Conservation (phyloP, 768 basidiomycete genomes). For the Mycena rebaudengoi region DNA sequence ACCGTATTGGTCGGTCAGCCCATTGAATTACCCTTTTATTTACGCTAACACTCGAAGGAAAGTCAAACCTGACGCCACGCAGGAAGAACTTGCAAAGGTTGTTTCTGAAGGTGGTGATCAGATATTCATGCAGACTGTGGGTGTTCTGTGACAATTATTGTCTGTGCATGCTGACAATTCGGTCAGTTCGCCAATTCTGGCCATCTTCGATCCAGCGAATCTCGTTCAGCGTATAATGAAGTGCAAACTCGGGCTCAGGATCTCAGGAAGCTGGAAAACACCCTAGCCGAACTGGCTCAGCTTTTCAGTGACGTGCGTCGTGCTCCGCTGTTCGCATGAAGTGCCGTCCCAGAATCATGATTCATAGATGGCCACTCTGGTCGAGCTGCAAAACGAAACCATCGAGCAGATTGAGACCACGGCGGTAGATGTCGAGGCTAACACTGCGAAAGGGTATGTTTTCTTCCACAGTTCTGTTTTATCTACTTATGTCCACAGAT, state of each 20-base stretch:
- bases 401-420: constrained; percentile 70
- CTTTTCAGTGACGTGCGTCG: constrained; percentile 80
- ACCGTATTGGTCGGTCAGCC: constrained; percentile 70
- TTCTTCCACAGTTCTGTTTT: background rate
- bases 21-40: background rate
- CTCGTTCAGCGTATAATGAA: constrained; percentile 83
- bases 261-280: constrained; percentile 84
- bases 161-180: background rate
- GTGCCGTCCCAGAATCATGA: background rate
- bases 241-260: constrained; percentile 91
- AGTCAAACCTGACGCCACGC: constrained; percentile 90
- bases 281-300: constrained; percentile 85
- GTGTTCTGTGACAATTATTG: constrained; percentile 19
- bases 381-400: constrained; percentile 82
- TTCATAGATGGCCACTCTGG: constrained; percentile 75
- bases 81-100: constrained; percentile 76
- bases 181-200: constrained; percentile 60
- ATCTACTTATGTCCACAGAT: constrained; percentile 44
- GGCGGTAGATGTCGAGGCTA: constrained; percentile 66
- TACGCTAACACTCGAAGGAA: background rate
- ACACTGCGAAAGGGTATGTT: constrained; percentile 79
- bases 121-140: constrained; percentile 82
- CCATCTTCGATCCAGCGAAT: constrained; percentile 83
- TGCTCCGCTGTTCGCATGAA: background rate
- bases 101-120: constrained; percentile 71